Evolutionary conservation across 2,329 filamentous ascomycete species (phyloP).

Genomic region (Calonectria henricotiae): DNA sequence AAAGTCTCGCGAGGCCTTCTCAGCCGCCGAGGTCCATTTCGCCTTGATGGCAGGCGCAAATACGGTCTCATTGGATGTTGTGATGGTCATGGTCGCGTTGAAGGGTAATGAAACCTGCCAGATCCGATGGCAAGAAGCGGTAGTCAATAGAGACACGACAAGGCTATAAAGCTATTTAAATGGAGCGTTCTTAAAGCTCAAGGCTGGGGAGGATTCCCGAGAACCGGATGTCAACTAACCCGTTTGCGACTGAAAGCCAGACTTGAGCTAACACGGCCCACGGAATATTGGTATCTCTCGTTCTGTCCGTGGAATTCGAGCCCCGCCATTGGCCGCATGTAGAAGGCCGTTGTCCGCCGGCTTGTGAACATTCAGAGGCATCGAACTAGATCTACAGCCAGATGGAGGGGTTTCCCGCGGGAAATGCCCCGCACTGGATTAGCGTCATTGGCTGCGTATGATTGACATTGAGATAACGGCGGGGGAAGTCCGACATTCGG

Average conservation of each 20-base stretch:
- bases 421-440: slow-evolving; percentile 3
- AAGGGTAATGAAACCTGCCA: background rate
- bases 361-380: background rate
- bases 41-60: slow-evolving; percentile 31
- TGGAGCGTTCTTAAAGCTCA: slow-evolving; percentile 8
- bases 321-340: background rate
- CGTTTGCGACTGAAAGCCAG: background rate
- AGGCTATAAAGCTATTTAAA: slow-evolving; percentile 19
- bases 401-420: slow-evolving; percentile 25
- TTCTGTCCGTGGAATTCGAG: background rate
- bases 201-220: background rate
- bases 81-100: slow-evolving; percentile 16
- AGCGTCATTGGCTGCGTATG: slow-evolving; percentile 12
- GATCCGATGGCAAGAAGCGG: background rate
- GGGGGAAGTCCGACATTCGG: slow-evolving; percentile 25
- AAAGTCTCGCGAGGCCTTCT: slow-evolving; percentile 50
- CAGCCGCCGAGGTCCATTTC: slow-evolving; percentile 23
- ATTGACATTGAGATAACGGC: slow-evolving; percentile 6
- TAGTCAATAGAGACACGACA: background rate
- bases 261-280: slow-evolving; percentile 7
- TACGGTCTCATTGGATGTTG: slow-evolving; percentile 20
- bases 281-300: background rate
- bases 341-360: slow-evolving; percentile 8
- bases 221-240: background rate
- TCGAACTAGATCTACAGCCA: background rate